phyloP scores from a whole-genome alignment of 2,329 filamentous ascomycete species.

The Fusarium agapanthi region DNA sequence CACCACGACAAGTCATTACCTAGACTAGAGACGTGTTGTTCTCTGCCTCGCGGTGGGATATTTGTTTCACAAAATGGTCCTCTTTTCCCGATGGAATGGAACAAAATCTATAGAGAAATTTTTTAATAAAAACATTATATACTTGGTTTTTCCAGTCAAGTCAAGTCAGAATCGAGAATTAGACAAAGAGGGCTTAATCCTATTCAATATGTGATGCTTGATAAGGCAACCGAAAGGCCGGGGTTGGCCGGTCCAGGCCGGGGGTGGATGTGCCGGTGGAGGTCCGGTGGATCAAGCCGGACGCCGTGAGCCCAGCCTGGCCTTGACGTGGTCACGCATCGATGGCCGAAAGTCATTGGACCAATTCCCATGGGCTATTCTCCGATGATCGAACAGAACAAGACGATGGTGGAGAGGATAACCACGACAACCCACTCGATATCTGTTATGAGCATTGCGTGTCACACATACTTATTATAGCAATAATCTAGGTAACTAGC shows the following conservation, averaged over 20 bases:
- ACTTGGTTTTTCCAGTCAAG: not conserved
- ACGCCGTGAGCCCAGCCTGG: conserved; percentile 35
- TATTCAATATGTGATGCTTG: conserved; percentile 13
- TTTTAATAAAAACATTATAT: not conserved
- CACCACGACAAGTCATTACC: conserved; percentile 5
- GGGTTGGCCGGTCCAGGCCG: conserved; percentile 30
- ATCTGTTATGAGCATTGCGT: conserved; percentile 2
- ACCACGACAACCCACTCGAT: not conserved
- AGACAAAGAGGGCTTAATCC: conserved; percentile 6
- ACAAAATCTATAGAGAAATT: not conserved
- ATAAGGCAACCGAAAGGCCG: conserved; percentile 21
- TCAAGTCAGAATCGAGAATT: not conserved
- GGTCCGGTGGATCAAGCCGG: conserved; percentile 37
- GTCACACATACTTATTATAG: not conserved
- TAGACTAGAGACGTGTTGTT: not conserved
- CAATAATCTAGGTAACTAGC: not conserved
- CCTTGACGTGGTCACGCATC: conserved; percentile 42
- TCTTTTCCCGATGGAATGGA: not conserved
- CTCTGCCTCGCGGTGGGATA: not conserved
- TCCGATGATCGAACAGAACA: conserved; percentile 29
- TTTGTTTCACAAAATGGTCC: conserved; percentile 4
- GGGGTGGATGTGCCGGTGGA: conserved; percentile 32
- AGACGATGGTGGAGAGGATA: not conserved
- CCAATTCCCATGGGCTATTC: conserved; percentile 32
- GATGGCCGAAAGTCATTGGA: conserved; percentile 32